phyloP scores from a whole-genome alignment of 768 basidiomycete species.

The Nidula microcarpa region DNA sequence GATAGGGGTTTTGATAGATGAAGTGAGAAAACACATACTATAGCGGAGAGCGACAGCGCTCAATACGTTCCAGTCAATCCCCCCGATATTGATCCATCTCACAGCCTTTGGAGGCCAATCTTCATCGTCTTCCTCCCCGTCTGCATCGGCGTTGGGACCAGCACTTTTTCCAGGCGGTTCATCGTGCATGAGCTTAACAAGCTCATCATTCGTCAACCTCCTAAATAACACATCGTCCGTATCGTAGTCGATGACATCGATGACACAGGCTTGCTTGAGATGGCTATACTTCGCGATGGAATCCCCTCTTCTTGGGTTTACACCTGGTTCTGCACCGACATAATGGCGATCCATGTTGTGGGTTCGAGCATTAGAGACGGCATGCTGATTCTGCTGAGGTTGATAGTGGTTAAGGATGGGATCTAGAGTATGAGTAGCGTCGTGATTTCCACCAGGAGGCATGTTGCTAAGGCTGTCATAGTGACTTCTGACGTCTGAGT shows the following conservation, averaged over 20 bases:
- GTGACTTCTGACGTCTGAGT: too few relatives aligned
- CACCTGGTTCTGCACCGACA: conserved; percentile 62
- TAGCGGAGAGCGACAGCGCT: conserved; percentile 56
- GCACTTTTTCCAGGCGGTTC: conserved; percentile 8
- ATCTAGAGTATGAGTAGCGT: too few relatives aligned
- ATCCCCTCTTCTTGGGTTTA: conserved; percentile 50
- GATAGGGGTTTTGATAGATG: background rate
- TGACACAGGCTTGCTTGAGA: conserved; percentile 52
- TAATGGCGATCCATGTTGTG: conserved; percentile 1
- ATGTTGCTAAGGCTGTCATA: too few relatives aligned
- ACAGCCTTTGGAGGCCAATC: conserved; percentile 32
- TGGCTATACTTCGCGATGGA: conserved; percentile 46
- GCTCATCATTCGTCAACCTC: conserved; percentile 47
- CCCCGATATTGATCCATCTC: conserved; percentile 66
- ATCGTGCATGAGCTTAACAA: conserved; percentile 41
- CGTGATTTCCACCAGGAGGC: too few relatives aligned
- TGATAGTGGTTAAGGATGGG: too few relatives aligned
- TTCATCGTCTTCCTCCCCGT: conserved; percentile 3
- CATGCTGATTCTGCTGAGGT: too few relatives aligned
- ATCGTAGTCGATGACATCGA: conserved; percentile 61
- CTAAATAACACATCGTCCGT: conserved; percentile 37
- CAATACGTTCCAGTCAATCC: conserved; percentile 61
- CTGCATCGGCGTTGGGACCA: background rate
- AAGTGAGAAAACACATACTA: conserved; percentile 31
- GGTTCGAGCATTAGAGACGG: too few relatives aligned